These are phyloP conservation scores for Punica granatum DNA, from an alignment of 345 rosid genomes.

Conservation along the genomic window DNA sequence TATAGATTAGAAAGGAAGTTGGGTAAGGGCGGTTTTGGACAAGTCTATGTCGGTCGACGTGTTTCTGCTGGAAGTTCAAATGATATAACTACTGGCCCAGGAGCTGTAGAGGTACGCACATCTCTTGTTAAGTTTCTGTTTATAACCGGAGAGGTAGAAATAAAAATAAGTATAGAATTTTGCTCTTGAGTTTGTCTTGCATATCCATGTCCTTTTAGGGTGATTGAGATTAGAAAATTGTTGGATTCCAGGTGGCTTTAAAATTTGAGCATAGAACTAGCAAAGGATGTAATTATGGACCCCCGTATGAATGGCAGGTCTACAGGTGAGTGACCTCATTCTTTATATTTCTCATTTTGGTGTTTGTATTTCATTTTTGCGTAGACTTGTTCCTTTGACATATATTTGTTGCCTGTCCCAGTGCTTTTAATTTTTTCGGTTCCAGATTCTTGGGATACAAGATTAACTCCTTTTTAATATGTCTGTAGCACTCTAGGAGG, in stretches of 20 bases:
- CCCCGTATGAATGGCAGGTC: constrained; percentile 67
- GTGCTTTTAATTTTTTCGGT: not conserved
- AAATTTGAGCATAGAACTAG: constrained; percentile 54
- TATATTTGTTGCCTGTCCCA: not conserved
- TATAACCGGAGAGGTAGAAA: not conserved
- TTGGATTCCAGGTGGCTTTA: constrained; percentile 48
- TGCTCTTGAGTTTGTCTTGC: not conserved
- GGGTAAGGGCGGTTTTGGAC: constrained; percentile 76
- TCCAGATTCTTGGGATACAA: not conserved
- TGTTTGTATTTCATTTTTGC: constrained; percentile 9
- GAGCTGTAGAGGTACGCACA: constrained; percentile 32
- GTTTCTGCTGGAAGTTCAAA: constrained; percentile 27
- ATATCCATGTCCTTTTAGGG: not conserved
- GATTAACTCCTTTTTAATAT: not conserved
- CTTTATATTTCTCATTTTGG: constrained; percentile 4
- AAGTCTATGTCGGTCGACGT: constrained; percentile 66
- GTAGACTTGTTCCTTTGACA: constrained; percentile 12
- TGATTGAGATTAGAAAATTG: not conserved
- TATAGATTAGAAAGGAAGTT: constrained; percentile 52
- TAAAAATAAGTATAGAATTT: not conserved
- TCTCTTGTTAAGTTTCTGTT: not conserved
- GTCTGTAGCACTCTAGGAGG: constrained; percentile 30
- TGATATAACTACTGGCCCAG: constrained; percentile 27
- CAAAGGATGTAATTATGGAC: constrained; percentile 61
- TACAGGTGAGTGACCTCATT: constrained; percentile 33